A percentile compares a stretch with the other conserved stretches of the same genome.
phyloP scores from a whole-genome alignment of 306 rosid genomes.

The Dryas drummondii region DNA sequence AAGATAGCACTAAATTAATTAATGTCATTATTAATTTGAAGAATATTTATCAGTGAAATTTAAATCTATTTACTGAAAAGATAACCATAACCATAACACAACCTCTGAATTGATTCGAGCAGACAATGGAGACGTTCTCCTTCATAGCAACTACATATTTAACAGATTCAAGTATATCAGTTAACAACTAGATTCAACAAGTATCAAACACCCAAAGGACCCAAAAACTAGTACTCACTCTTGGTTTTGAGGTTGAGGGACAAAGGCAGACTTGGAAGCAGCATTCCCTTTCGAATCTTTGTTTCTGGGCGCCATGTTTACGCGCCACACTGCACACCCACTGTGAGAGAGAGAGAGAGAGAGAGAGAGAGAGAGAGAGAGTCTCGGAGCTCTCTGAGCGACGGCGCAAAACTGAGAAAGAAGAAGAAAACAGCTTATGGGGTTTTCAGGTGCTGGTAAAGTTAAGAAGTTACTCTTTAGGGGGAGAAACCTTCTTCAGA shows the following conservation, averaged over 20 bases:
- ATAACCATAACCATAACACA: background rate
- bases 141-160: constrained; percentile 51
- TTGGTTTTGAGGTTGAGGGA: background rate
- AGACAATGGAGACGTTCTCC: constrained; percentile 51
- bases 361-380: too few species aligned
- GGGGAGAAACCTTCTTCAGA: too few species aligned
- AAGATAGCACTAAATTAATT: background rate
- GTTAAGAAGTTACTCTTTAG: too few species aligned
- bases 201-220: background rate
- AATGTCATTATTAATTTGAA: background rate
- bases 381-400: too few species aligned
- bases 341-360: background rate
- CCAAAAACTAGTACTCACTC: background rate
- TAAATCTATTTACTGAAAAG: too few species aligned
- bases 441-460: too few species aligned
- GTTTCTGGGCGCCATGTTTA: constrained; percentile 17
- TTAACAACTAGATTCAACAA: background rate
- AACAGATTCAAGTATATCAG: background rate
- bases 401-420: too few species aligned
- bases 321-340: background rate
- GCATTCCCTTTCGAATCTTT: background rate
- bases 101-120: constrained; percentile 62
- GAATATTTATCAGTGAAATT: background rate
- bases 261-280: constrained; percentile 1
- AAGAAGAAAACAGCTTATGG: too few species aligned